These are phyloP conservation scores for Lolium rigidum DNA, from an alignment of 176 grass and related monocot genomes.

Conservation along the genomic window DNA sequence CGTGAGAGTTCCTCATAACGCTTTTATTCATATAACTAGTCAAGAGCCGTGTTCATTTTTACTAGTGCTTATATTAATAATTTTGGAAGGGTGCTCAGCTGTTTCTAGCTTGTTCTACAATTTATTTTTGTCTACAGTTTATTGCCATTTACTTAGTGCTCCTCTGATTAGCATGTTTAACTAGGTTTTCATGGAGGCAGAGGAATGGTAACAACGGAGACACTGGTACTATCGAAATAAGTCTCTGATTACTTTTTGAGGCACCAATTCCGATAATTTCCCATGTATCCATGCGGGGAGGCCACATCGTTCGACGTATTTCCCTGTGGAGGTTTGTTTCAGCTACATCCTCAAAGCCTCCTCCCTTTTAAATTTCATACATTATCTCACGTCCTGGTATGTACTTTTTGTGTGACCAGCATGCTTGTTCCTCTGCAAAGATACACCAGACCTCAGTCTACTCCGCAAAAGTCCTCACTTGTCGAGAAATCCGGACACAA, in stretches of 20 bases:
- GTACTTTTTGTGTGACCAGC: neutral
- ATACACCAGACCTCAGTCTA: too few species aligned
- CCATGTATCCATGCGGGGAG: conserved; percentile 86
- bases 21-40: neutral
- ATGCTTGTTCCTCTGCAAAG: too few species aligned
- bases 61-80: neutral
- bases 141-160: conserved; percentile 10
- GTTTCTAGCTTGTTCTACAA: conserved; percentile 7
- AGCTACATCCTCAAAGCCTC: neutral
- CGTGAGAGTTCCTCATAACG: conserved; percentile 32
- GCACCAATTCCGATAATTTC: conserved; percentile 59
- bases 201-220: conserved; percentile 47
- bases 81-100: neutral
- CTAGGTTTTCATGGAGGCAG: conserved; percentile 60
- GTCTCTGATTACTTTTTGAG: conserved; percentile 72
- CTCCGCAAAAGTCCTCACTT: too few species aligned
- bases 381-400: conserved; percentile 17
- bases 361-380: neutral
- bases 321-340: conserved; percentile 70
- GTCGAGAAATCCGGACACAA: too few species aligned
- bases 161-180: conserved; percentile 31
- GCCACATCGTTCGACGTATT: conserved; percentile 71
- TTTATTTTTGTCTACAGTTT: neutral
- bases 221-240: conserved; percentile 47
- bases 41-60: neutral